Percentiles rank a stretch among this genome's conserved stretches.
These are phyloP conservation scores for Dendryphion nanum DNA, from an alignment of 2,329 filamentous ascomycete species.

Conservation along the genomic window DNA sequence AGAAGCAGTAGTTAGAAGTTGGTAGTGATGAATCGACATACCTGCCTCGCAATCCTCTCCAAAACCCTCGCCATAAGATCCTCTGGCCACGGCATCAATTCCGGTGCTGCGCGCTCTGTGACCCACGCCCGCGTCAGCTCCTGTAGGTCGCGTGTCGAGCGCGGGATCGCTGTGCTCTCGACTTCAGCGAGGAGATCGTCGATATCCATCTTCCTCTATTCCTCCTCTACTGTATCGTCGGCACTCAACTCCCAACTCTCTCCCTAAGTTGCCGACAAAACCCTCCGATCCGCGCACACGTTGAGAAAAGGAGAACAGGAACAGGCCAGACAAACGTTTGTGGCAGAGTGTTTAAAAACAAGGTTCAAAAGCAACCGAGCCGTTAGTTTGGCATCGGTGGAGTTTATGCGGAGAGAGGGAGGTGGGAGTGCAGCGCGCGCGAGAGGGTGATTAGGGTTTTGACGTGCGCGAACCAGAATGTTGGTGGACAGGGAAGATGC, in stretches of 20 bases:
- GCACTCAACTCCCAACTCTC: too few species aligned
- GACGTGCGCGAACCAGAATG: not conserved
- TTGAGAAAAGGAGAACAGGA: too few species aligned
- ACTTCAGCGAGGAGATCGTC: conserved; percentile 54
- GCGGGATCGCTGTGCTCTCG: conserved; percentile 46
- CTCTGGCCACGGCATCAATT: conserved; percentile 77
- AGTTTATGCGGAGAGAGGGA: not conserved
- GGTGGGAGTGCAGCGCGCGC: not conserved
- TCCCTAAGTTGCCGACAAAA: too few species aligned
- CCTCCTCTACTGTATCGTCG: too few species aligned
- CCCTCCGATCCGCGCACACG: too few species aligned
- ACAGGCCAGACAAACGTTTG: too few species aligned
- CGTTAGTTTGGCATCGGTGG: not conserved
- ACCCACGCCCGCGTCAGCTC: conserved; percentile 89
- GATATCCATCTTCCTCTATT: conserved; percentile 44
- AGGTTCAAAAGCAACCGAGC: too few species aligned
- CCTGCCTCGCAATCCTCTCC: conserved; percentile 49
- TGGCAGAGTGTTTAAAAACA: too few species aligned
- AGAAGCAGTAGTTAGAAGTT: too few species aligned
- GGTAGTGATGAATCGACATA: too few species aligned
- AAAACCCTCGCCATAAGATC: conserved; percentile 80
- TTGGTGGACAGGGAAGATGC: not conserved
- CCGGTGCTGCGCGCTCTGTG: conserved; percentile 83
- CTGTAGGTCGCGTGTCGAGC: conserved; percentile 74
- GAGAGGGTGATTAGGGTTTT: not conserved